Evolutionary conservation across 2,329 filamentous ascomycete genomes (phyloP).

Genomic region (Hypoxylon sp.): DNA sequence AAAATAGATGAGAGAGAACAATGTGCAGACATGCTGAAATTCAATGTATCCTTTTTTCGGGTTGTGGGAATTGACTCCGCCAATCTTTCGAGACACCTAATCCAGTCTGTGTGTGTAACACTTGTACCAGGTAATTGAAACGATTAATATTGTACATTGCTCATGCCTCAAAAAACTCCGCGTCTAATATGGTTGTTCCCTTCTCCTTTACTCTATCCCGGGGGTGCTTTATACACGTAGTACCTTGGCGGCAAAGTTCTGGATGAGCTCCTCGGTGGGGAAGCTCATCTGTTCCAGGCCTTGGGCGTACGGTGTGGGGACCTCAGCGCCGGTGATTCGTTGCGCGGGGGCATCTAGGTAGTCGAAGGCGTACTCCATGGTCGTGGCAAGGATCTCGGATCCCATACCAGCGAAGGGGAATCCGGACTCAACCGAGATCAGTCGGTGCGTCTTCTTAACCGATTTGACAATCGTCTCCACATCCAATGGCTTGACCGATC

Average conservation of each 20-base stretch:
- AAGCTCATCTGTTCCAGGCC: slow-evolving; percentile 95
- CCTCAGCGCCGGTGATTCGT: slow-evolving; percentile 94
- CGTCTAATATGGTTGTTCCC: slow-evolving; percentile 13
- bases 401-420: slow-evolving; percentile 95
- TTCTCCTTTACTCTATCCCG: neutral
- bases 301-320: slow-evolving; percentile 93
- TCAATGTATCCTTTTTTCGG: slow-evolving; percentile 17
- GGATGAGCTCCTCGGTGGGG: slow-evolving; percentile 88
- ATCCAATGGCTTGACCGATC: slow-evolving; percentile 95
- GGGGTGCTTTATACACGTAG: slow-evolving; percentile 55
- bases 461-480: slow-evolving; percentile 95
- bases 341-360: slow-evolving; percentile 94
- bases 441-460: slow-evolving; percentile 96
- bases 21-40: slow-evolving; percentile 14
- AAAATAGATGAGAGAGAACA: no score
- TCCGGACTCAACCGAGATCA: slow-evolving; percentile 92
- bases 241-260: slow-evolving; percentile 88
- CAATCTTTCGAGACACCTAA: slow-evolving; percentile 33
- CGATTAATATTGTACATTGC: slow-evolving; percentile 36
- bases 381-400: slow-evolving; percentile 90
- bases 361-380: slow-evolving; percentile 98
- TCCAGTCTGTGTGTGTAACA: slow-evolving; percentile 15
- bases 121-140: slow-evolving; percentile 26
- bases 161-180: slow-evolving; percentile 28
- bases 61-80: slow-evolving; percentile 25